Evolutionary conservation across 768 basidiomycete species (phyloP), one percentile per base, ranked within the genome.

Genomic region (Agrocybe praecox): DNA sequence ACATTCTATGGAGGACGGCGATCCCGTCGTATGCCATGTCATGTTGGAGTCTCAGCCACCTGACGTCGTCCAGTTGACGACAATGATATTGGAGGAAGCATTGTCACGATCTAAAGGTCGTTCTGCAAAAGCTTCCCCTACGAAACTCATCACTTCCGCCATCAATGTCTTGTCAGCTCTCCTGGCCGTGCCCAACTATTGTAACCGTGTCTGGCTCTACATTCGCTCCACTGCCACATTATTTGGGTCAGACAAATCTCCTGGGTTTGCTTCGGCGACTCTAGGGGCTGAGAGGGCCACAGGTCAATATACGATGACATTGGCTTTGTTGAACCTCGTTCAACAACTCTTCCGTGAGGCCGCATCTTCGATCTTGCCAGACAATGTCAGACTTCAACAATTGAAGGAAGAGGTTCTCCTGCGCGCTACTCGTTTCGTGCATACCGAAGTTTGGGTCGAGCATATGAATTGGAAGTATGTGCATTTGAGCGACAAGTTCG

Each of bases 161-260:
- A 83, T 96, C 76, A 90, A 86, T 52, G 87, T 96, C 12, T 81
- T 96, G 18, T 80, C 90, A 4, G 88, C 88, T 0, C 79, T 96
- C 26, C 80, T 95, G 33, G 83, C 86, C 1, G 73, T 91, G 12
- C 90, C 90, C 1, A 79, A 76, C 45, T 89, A 89, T 65, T 89
- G 91, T n/a, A 84, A 85, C 61, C 82, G 89, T 2, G 90, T 96
- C 21, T 96, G 94, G 94, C 76, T 94, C 10, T 95, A 90, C 64
- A 82, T 96, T 18, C 87, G 93, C 12, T 89, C 90, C 6, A 89
- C 93, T 0, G 76, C 82, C 0, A 81, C 86, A 19, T 79, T 97
- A 23, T 93, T 96, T 63, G 88, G 90, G 17, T 77, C 85, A 6
- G 85, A 84, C 22, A 77, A 77, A 44, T 67, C 72, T 6, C 72